These are phyloP conservation scores for Cordyceps farinosa DNA, from an alignment of 2,329 filamentous ascomycete species.

Conservation along the genomic window DNA sequence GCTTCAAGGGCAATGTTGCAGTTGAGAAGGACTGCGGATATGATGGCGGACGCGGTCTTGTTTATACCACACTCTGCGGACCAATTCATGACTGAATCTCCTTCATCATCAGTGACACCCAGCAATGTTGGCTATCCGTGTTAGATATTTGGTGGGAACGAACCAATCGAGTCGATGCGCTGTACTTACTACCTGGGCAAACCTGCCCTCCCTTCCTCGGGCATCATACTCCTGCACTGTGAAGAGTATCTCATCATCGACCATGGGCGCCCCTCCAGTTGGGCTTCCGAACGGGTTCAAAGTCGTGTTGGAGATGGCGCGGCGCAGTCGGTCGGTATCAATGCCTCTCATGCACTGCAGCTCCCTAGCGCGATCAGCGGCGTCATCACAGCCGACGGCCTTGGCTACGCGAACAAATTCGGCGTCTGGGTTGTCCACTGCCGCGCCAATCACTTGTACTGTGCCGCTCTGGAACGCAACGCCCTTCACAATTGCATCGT, in stretches of 20 bases:
- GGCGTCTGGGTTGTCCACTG: not conserved
- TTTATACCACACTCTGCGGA: conserved; percentile 2
- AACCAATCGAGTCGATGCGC: not conserved
- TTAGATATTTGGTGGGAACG: not conserved
- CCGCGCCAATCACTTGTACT: conserved; percentile 9
- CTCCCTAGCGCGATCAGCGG: not conserved
- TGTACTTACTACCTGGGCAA: not conserved
- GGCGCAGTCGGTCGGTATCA: not conserved
- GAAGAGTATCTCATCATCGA: not conserved
- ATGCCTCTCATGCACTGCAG: not conserved
- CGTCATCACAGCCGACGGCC: conserved; percentile 3
- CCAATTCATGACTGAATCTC: not conserved
- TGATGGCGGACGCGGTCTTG: not conserved
- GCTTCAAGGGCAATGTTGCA: conserved; percentile 5
- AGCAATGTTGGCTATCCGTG: not conserved
- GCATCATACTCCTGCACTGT: not conserved
- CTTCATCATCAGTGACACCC: not conserved
- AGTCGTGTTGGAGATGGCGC: not conserved
- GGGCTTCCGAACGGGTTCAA: not conserved
- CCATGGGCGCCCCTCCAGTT: not conserved
- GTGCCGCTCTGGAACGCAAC: conserved; percentile 16
- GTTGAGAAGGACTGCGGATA: not conserved
- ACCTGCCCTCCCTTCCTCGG: not conserved
- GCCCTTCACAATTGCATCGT: conserved; percentile 11
- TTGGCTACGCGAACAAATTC: conserved; percentile 15